Conservation (phyloP, 768 basidiomycete genomes). For the Lentinula lateritia region DNA sequence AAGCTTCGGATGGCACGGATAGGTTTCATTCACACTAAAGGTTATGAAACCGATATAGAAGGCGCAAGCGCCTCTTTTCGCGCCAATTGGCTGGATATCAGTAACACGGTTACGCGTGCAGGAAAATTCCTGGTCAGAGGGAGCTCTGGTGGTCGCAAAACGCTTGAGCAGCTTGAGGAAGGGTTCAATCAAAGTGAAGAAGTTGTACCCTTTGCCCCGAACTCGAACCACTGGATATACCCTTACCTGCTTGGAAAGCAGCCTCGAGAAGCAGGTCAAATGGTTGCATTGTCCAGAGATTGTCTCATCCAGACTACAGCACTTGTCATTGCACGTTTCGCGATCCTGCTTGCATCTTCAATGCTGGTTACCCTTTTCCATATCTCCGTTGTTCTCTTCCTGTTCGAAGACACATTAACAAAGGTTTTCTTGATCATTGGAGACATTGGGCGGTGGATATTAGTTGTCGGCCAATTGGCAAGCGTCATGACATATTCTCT, state of each 20-base stretch:
- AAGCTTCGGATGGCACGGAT: not conserved
- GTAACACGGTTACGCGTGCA: not conserved
- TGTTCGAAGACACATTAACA: not conserved
- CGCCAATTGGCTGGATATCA: not conserved
- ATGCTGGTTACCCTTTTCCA: not conserved
- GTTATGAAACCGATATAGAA: not conserved
- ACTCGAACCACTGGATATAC: not conserved
- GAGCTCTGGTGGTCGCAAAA: not conserved
- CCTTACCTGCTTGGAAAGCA: not conserved
- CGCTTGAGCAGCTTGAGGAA: not conserved
- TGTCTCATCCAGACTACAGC: not conserved
- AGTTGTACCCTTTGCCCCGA: not conserved
- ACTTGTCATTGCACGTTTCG: not conserved
- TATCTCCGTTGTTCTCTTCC: not conserved
- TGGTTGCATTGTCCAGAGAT: not conserved
- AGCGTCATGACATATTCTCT: constrained; percentile 6
- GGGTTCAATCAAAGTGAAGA: not conserved
- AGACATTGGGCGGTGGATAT: constrained; percentile 3
- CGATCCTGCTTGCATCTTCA: not conserved
- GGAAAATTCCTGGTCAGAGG: not conserved
- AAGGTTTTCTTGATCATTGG: not conserved
- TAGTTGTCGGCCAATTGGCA: constrained; percentile 1
- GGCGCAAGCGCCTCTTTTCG: not conserved
- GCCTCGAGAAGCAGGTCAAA: not conserved
- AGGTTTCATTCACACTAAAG: not conserved